A percentile compares a stretch with the other conserved stretches of the same genome.
Evolutionary conservation across 148 eudicot genomes (phyloP).

Genomic region (Spergularia marina): DNA sequence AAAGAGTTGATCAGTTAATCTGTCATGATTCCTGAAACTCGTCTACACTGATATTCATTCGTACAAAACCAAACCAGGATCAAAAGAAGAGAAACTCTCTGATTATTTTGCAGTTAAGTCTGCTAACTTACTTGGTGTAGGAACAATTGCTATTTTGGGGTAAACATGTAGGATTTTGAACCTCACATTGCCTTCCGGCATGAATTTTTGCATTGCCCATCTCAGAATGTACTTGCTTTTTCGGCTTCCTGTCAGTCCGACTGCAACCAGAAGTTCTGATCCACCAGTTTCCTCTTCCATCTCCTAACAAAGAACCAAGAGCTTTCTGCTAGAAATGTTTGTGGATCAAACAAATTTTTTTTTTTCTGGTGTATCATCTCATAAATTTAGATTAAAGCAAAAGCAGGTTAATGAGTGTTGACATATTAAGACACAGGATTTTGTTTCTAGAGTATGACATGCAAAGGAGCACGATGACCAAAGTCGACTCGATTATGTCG

Average conservation of each 20-base stretch:
- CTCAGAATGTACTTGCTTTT: conserved; percentile 57
- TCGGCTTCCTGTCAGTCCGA: conserved; percentile 42
- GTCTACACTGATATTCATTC: background rate
- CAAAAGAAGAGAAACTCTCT: background rate
- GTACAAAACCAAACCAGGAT: background rate
- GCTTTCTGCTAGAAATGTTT: background rate
- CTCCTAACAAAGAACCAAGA: background rate
- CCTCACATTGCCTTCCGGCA: conserved; percentile 46
- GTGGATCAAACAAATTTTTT: background rate
- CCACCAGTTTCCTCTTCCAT: conserved; percentile 23
- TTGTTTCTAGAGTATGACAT: background rate
- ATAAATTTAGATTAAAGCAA: background rate
- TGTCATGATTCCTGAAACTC: background rate
- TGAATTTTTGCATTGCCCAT: conserved; percentile 81
- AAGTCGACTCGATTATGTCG: background rate
- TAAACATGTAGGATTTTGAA: conserved; percentile 79
- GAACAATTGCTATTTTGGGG: conserved; percentile 60
- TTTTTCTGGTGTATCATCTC: too few relatives aligned
- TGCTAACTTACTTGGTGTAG: conserved; percentile 75
- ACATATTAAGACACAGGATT: background rate
- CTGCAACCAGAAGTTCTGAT: conserved; percentile 19
- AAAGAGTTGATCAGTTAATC: conserved; percentile 11
- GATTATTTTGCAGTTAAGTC: background rate
- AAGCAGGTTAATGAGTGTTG: background rate
- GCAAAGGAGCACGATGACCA: background rate